Conservation (phyloP, 2,329 filamentous ascomycete species). For the Aspergillus bombycis region DNA sequence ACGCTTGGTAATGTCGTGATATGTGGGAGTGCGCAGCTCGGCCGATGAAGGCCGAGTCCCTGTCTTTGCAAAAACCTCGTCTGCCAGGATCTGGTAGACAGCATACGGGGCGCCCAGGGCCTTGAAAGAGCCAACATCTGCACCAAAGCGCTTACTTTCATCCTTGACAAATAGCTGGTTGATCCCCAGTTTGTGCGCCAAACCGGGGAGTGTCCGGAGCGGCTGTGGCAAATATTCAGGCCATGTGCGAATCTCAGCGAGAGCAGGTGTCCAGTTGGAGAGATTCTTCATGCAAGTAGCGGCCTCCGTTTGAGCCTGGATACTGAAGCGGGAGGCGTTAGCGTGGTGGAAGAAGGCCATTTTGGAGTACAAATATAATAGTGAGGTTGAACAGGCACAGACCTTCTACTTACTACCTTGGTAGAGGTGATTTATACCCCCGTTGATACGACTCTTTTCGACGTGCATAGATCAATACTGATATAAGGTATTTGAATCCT, state of each 20-base stretch:
- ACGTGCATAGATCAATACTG: too few species aligned
- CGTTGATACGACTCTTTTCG: too few species aligned
- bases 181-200: not conserved
- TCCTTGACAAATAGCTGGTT: not conserved
- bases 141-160: not conserved
- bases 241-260: not conserved
- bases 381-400: too few species aligned
- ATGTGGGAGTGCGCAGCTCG: not conserved
- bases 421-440: too few species aligned
- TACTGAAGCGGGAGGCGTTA: too few species aligned
- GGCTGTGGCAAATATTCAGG: not conserved
- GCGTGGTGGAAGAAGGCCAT: too few species aligned
- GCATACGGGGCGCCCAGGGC: not conserved
- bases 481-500: too few species aligned
- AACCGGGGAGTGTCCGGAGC: not conserved
- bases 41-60: not conserved
- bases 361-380: too few species aligned
- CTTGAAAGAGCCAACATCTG: not conserved
- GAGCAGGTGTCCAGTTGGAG: not conserved
- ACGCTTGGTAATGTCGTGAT: not conserved
- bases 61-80: not conserved
- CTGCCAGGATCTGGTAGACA: not conserved
- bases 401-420: too few species aligned
- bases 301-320: too few species aligned
- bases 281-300: not conserved